Percentiles rank a stretch among this genome's conserved stretches.
Evolutionary conservation across 2,329 filamentous ascomycete species (phyloP).

Genomic region (Magnaporthales sp.): DNA sequence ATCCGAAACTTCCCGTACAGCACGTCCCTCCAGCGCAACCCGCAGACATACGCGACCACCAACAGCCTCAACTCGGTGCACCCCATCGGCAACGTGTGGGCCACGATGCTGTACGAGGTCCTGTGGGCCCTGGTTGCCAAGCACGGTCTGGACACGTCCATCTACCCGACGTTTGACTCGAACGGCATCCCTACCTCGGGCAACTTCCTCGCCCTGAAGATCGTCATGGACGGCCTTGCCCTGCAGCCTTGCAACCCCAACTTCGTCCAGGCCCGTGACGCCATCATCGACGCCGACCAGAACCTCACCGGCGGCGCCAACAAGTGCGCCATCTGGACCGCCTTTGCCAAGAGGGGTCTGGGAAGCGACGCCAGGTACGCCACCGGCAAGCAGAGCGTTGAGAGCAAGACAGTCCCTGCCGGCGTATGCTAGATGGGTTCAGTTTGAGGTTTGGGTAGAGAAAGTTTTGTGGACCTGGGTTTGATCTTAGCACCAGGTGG

Average conservation of each 20-base stretch:
- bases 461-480: not conserved
- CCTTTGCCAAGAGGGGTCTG: constrained; percentile 48
- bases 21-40: constrained; percentile 39
- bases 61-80: constrained; percentile 33
- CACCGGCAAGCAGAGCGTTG: constrained; percentile 15
- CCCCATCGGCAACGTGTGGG: constrained; percentile 42
- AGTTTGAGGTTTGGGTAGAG: not conserved
- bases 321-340: constrained; percentile 42
- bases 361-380: constrained; percentile 28
- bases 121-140: constrained; percentile 50
- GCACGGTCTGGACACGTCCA: constrained; percentile 38
- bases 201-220: constrained; percentile 40
- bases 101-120: constrained; percentile 44
- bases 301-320: constrained; percentile 42
- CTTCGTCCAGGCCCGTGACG: constrained; percentile 42
- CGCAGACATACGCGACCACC: constrained; percentile 36
- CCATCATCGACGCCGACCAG: constrained; percentile 46
- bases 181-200: constrained; percentile 42
- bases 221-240: constrained; percentile 42
- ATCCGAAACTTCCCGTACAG: constrained; percentile 44
- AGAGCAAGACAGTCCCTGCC: constrained; percentile 21
- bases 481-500: not conserved
- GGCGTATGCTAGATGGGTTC: constrained; percentile 11
- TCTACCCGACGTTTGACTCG: constrained; percentile 28
- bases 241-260: constrained; percentile 49